These are phyloP conservation scores for Epichloe uncinata DNA, from an alignment of 2,329 filamentous ascomycete genomes.

Conservation along the genomic window DNA sequence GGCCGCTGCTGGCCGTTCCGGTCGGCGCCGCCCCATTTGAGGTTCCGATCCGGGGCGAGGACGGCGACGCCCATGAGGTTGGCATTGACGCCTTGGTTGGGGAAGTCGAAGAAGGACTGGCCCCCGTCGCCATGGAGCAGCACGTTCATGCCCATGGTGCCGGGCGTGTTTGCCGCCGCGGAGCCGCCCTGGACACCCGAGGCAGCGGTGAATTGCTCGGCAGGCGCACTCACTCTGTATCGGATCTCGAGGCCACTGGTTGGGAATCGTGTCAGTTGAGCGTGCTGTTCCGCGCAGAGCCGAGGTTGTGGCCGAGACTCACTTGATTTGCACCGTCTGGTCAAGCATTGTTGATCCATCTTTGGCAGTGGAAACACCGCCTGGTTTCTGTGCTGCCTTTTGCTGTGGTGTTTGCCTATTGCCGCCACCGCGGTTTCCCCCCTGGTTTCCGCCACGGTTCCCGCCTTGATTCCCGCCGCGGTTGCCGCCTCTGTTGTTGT, in stretches of 20 bases:
- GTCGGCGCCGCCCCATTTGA: constrained; percentile 44
- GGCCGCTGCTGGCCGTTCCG: constrained; percentile 32
- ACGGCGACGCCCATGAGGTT: constrained; percentile 39
- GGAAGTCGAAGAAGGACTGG: constrained; percentile 44
- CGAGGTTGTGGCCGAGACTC: constrained; percentile 8
- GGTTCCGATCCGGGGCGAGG: constrained; percentile 38
- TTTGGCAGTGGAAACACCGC: constrained; percentile 29
- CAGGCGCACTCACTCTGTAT: constrained; percentile 42
- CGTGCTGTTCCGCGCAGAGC: too few relatives aligned
- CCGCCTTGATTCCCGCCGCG: too few relatives aligned
- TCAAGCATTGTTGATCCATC: constrained; percentile 44
- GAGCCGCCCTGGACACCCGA: constrained; percentile 35
- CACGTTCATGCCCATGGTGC: constrained; percentile 38
- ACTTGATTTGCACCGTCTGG: constrained; percentile 40
- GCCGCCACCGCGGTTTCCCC: not conserved
- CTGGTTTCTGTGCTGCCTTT: constrained; percentile 14
- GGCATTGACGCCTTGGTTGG: constrained; percentile 37
- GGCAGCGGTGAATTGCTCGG: constrained; percentile 35
- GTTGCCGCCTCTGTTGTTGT: too few relatives aligned
- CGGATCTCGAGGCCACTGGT: constrained; percentile 37
- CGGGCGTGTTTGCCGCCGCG: constrained; percentile 16
- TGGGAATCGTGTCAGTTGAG: not conserved
- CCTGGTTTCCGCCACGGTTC: not conserved
- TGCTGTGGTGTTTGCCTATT: constrained; percentile 14
- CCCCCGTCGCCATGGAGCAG: constrained; percentile 48